Conservation (phyloP, 2,329 filamentous ascomycete species). For the Alternaria tenuissima region DNA sequence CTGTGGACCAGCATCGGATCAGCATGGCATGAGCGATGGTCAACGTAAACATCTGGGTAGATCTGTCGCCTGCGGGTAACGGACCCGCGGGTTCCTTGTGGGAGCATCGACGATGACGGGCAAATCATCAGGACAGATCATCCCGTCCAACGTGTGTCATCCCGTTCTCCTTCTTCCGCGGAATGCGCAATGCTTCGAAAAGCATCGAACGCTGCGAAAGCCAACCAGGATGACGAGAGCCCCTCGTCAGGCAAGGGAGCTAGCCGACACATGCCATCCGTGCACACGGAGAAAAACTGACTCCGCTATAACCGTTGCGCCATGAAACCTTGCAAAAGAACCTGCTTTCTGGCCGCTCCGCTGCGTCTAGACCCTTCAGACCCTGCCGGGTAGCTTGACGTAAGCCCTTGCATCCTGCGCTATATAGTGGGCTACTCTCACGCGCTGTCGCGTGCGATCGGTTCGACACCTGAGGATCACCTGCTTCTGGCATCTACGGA, state of each 20-base stretch:
- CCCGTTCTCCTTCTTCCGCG: not conserved
- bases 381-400: not conserved
- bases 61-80: not conserved
- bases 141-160: not conserved
- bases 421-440: constrained; percentile 1
- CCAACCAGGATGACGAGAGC: not conserved
- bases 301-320: constrained; percentile 3
- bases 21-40: constrained; percentile 1
- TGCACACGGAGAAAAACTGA: not conserved
- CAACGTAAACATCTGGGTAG: not conserved
- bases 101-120: constrained; percentile 1
- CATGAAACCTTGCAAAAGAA: not conserved
- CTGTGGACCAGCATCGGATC: constrained; percentile 2
- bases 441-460: not conserved
- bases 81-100: not conserved
- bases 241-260: not conserved
- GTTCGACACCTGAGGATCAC: not conserved
- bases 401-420: not conserved
- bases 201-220: not conserved
- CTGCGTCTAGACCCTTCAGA: not conserved
- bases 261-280: not conserved
- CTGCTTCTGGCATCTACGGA: not conserved
- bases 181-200: not conserved
- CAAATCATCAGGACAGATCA: not conserved
- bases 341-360: constrained; percentile 1